Base-by-base conservation (phyloP, 176 grass and related monocot genomes). In the Oropetium thomaeum region DNA sequence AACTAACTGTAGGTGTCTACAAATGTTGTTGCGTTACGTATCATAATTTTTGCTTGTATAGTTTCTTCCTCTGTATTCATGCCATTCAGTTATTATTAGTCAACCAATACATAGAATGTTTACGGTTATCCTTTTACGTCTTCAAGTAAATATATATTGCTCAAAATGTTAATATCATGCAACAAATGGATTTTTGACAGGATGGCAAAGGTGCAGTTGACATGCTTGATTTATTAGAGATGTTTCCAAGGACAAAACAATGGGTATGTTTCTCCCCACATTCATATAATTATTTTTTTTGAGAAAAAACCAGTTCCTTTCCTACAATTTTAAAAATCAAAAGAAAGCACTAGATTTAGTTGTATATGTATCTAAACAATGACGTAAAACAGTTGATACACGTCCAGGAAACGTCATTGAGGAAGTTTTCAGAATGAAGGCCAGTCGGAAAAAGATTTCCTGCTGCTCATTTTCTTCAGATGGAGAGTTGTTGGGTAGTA, bases 381-480 rank as follows among this genome's bases (percentile, higher is more conserved):
- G 40, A 57, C 8, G 12, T 57, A 23, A 17, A 39, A 7, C 40
- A 54, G n/a, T 58, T 26, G 33, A 1, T 73, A 58, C 33, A 27
- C 48, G 26, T 73, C 20, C 70, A 73, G 70, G 70, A 58, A 73
- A 40, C 32, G 12, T 10, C n/a, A 55, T 39, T 14, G 70, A 38
- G 6, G 70, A 39, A 10, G 51, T 26, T 39, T 57, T 71, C 22
- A 54, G 19, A 25, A 29, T 73, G 51, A 73, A 73, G 28, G 77
- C 53, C 10, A 74, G 80, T 59, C 63, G 29, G 12, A 43, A 52
- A 59, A 83, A 83, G 57, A 69, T 88, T 22, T 30, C 74, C 40
- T 88, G 86, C 61, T 88, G 86, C 23, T 67, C 79, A 39, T 88
- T 88, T 75, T 88, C 86, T 72, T 79, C 80, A 35, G 75, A 83